Base-by-base conservation (phyloP, 2,329 filamentous ascomycete genomes). In the Xylariales sp. region DNA sequence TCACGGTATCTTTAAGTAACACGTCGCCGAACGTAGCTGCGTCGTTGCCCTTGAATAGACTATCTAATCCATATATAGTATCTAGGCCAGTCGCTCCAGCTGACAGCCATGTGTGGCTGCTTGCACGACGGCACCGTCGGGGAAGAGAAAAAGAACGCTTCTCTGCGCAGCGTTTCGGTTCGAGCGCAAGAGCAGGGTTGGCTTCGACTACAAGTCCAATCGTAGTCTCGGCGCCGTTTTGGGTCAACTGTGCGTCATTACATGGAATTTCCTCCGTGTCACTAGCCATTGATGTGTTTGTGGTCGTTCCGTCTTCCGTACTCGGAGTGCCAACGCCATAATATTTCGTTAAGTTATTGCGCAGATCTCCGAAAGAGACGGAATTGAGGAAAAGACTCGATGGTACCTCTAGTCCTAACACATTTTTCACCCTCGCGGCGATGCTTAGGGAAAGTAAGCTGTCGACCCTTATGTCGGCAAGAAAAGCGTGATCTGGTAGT, bases 41-140 rank as follows among this genome's bases (percentile, higher is more conserved):
- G 9, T 39, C 43, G 3, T 59, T 34, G 16, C 39, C 52, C 3
- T 18, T 14, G 28, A 60, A 61, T 5, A 49, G 65, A 36, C 55
- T 65, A 39, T 68, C 55, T 16, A 61, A 32, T 32, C 53, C 64
- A 53, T 67, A 69, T 52, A 64, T 65, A 16, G 61, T 30, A 14
- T 62, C 56, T 4, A 43, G 28, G 18, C 36, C 32, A 3, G 56
- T 18, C 16, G 14, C 23, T 1, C 49, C 39, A 16, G 59, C 36
- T 12, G 60, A 34, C 5, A 67, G 65, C 39, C 60, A 55, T 8
- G 48, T 55, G 36, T 67, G 64, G 32, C 65, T 67, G 52, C 65
- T 60, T 28, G 65, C 60, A 14, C 59, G 54, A 28, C 64, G 14
- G 30, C 49, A 10, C 63, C 63, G 28, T 69, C 64, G 8, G 67